These are phyloP conservation scores for Arabidopsis lyrata DNA, from an alignment of 441 rosid species.

Conservation along the genomic window DNA sequence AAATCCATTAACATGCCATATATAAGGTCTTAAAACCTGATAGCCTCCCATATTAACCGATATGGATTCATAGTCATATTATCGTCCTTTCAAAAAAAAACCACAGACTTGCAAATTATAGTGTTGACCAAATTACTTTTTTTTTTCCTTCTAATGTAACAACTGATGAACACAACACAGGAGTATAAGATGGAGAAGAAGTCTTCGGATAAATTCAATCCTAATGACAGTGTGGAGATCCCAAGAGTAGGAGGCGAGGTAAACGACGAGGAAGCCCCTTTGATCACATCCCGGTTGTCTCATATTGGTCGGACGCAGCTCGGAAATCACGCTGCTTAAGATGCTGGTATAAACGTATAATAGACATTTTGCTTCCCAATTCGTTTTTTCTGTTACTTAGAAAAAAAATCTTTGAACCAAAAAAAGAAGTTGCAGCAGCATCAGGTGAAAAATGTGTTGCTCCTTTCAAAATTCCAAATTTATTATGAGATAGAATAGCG, in stretches of 20 bases:
- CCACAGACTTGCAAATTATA: background rate
- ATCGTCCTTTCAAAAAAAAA: background rate
- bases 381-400: background rate
- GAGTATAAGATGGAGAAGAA: conserved; percentile 97
- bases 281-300: conserved; percentile 71
- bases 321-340: conserved; percentile 38
- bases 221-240: conserved; percentile 54
- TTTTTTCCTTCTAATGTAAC: background rate
- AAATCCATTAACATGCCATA: background rate
- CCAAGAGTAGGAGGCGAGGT: conserved; percentile 53
- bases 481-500: conserved; percentile 31
- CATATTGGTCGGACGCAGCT: conserved; percentile 80
- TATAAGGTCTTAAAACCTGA: background rate
- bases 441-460: background rate
- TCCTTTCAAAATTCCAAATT: conserved; percentile 9
- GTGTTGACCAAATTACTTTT: background rate
- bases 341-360: conserved; percentile 26
- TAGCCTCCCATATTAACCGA: background rate
- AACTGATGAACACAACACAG: conserved; percentile 50
- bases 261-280: conserved; percentile 87
- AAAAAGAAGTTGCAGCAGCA: conserved; percentile 12
- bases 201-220: conserved; percentile 80
- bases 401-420: background rate
- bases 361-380: conserved; percentile 19
- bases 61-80: background rate